phyloP scores from a whole-genome alignment of 805 yeast genomes.

The Kodamaea neixiangensis region DNA sequence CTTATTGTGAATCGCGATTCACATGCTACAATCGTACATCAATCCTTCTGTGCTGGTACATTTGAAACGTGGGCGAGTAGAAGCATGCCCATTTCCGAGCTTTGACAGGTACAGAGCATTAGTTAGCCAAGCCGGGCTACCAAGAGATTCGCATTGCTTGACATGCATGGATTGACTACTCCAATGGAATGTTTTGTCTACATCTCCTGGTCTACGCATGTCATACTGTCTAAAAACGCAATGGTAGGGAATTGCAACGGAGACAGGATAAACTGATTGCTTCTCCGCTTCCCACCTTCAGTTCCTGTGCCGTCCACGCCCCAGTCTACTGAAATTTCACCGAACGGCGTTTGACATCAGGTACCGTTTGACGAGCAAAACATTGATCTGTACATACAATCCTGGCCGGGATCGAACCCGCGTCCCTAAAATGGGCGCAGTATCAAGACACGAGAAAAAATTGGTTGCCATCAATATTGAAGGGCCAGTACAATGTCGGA shows the following conservation, averaged over 20 bases:
- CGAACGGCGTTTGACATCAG: background rate
- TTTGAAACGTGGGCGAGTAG: background rate
- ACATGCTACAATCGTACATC: background rate
- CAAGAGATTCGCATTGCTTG: background rate
- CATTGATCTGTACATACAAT: background rate
- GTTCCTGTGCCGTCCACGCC: background rate
- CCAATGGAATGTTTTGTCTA: background rate
- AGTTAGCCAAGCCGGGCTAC: background rate
- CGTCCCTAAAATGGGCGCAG: background rate
- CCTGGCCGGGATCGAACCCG: background rate
- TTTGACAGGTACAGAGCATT: background rate
- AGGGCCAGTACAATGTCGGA: slow-evolving; percentile 1
- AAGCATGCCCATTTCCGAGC: background rate
- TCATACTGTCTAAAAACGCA: background rate
- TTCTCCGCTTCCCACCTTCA: background rate
- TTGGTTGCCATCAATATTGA: background rate
- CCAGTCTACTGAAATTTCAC: background rate
- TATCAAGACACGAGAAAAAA: background rate
- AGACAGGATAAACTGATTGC: background rate
- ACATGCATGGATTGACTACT: background rate
- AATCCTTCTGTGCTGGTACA: background rate
- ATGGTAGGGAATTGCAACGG: background rate
- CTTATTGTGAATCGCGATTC: background rate
- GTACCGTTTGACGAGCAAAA: too few relatives aligned
- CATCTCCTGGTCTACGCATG: background rate